A percentile compares a stretch with the other conserved stretches of the same genome.
Conservation (phyloP, 2,329 filamentous ascomycete species). For the Magnaporthiopsis rhizophila region DNA sequence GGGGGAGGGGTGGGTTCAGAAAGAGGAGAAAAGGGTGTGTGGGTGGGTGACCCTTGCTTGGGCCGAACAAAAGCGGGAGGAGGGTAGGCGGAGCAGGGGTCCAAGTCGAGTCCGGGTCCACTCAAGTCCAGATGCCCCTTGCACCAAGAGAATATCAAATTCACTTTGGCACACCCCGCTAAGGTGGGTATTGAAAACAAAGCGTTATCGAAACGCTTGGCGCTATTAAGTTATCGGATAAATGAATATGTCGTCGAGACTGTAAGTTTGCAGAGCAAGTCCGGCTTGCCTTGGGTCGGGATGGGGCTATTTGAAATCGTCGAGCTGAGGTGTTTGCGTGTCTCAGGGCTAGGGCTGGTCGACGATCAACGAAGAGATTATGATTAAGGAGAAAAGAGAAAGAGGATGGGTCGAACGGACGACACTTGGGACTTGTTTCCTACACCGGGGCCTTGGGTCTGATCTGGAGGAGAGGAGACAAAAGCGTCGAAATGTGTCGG, state of each 20-base stretch:
- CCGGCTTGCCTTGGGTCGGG: constrained; percentile 40
- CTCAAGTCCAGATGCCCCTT: constrained; percentile 22
- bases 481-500: constrained; percentile 5
- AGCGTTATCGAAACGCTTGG: too few relatives aligned
- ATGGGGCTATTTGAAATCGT: constrained; percentile 1
- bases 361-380: constrained; percentile 5
- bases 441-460: constrained; percentile 7
- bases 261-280: constrained; percentile 36
- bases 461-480: constrained; percentile 6
- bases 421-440: constrained; percentile 7
- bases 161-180: constrained; percentile 12
- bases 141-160: constrained; percentile 24
- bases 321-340: not conserved
- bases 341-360: constrained; percentile 2
- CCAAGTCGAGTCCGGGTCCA: constrained; percentile 24
- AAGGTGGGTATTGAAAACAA: too few relatives aligned
- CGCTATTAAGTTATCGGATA: constrained; percentile 19
- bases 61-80: constrained; percentile 35
- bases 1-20: constrained; percentile 14
- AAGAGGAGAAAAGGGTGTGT: constrained; percentile 8
- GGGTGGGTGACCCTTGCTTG: constrained; percentile 18
- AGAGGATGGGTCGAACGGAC: constrained; percentile 5
- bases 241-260: constrained; percentile 7
- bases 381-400: constrained; percentile 4
- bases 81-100: constrained; percentile 18